These are phyloP conservation scores for Russula olivacea DNA, from an alignment of 768 basidiomycete genomes.

Conservation along the genomic window DNA sequence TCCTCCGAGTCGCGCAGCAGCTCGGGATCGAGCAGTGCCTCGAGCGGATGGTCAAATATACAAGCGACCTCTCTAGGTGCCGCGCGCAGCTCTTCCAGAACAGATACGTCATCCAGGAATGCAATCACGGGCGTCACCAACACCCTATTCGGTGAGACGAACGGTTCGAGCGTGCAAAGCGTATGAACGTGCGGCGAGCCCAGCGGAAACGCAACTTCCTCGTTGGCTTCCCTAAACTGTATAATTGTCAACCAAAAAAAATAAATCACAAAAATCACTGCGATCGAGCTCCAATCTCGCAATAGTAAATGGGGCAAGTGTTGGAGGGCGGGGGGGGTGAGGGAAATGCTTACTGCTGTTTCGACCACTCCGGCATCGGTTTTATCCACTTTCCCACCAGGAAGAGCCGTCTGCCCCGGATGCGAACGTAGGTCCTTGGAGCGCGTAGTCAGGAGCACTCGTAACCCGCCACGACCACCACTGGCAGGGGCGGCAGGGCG, in stretches of 20 bases:
- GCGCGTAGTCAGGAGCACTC: constrained; percentile 81
- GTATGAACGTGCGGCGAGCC: constrained; percentile 51
- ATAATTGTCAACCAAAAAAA: background rate
- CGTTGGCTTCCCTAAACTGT: constrained; percentile 77
- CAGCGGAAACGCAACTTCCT: constrained; percentile 73
- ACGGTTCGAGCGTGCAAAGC: constrained; percentile 58
- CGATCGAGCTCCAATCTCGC: no score
- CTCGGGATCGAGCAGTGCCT: constrained; percentile 60
- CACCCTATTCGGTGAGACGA: constrained; percentile 58
- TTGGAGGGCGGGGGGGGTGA: no score
- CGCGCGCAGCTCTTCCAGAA: constrained; percentile 50
- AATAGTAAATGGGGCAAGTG: no score
- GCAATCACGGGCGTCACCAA: constrained; percentile 79
- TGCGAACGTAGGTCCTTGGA: constrained; percentile 70
- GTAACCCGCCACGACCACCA: constrained; percentile 53
- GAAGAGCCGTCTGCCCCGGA: constrained; percentile 77
- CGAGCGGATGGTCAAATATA: constrained; percentile 77
- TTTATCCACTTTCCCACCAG: constrained; percentile 74
- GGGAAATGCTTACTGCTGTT: constrained; percentile 55
- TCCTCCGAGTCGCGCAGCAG: constrained; percentile 38
- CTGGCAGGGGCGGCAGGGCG: constrained; percentile 28
- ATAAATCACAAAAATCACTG: no score
- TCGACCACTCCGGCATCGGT: constrained; percentile 53
- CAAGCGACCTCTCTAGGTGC: constrained; percentile 63
- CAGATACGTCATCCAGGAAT: constrained; percentile 47